Evolutionary conservation across 2,329 filamentous ascomycete genomes (phyloP).

Genomic region (Hymenoscyphus infarciens): DNA sequence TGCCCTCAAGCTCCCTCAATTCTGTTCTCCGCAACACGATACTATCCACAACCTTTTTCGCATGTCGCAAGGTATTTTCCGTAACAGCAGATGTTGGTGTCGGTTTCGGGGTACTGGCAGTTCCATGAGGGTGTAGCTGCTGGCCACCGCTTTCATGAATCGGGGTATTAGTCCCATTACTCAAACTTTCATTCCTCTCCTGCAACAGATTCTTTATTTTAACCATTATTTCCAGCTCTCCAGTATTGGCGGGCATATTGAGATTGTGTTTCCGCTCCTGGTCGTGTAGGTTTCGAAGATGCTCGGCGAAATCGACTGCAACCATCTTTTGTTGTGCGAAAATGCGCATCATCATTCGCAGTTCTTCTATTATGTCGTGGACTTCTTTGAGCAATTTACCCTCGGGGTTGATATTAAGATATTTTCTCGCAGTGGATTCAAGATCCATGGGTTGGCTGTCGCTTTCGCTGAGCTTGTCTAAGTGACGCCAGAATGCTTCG

Average conservation of each 20-base stretch:
- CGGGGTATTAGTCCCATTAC: neutral
- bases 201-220: slow-evolving; percentile 8
- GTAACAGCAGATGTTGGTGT: neutral
- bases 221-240: slow-evolving; percentile 2
- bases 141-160: neutral
- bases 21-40: neutral
- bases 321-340: slow-evolving; percentile 31
- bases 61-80: slow-evolving; percentile 7
- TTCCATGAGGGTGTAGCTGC: no score
- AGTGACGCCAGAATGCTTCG: slow-evolving; percentile 36
- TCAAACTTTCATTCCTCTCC: neutral
- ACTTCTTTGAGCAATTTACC: slow-evolving; percentile 41
- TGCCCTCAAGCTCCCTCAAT: slow-evolving; percentile 8
- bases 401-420: slow-evolving; percentile 31
- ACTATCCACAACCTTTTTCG: slow-evolving; percentile 5
- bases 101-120: neutral
- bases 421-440: slow-evolving; percentile 8
- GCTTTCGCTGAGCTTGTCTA: slow-evolving; percentile 30
- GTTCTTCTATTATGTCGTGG: slow-evolving; percentile 45
- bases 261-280: slow-evolving; percentile 4
- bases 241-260: neutral
- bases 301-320: slow-evolving; percentile 5
- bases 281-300: slow-evolving; percentile 7
- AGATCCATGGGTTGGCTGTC: slow-evolving; percentile 5
- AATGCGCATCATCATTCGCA: slow-evolving; percentile 43